Conservation (phyloP, 2,329 filamentous ascomycete genomes). For the Metarhizium album region DNA sequence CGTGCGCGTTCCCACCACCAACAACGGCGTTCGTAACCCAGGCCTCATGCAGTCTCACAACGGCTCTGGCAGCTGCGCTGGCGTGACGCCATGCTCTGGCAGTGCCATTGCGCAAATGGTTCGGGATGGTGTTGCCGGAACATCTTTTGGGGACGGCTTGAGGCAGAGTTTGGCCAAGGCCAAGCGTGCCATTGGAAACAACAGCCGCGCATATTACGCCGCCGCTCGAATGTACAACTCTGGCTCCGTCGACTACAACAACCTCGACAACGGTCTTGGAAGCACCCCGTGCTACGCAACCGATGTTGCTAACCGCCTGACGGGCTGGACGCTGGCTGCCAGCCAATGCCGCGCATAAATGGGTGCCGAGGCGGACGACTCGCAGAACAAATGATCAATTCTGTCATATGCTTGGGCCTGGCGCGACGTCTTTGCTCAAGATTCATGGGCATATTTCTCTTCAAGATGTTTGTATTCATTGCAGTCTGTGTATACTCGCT, state of each 20-base stretch:
- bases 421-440: neutral
- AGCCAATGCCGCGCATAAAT: neutral
- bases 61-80: constrained; percentile 25
- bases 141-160: constrained; percentile 29
- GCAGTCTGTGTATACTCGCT: neutral
- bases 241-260: constrained; percentile 24
- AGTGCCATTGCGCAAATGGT: constrained; percentile 19
- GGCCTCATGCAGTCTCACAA: constrained; percentile 30
- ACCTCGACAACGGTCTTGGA: constrained; percentile 28
- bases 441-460: neutral
- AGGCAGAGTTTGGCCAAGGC: constrained; percentile 22
- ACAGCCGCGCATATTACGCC: constrained; percentile 24
- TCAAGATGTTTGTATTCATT: no score
- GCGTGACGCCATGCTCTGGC: constrained; percentile 18
- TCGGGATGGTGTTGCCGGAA: constrained; percentile 31
- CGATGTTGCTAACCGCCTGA: constrained; percentile 30
- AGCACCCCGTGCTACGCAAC: constrained; percentile 37
- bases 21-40: constrained; percentile 31
- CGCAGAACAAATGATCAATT: neutral
- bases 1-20: constrained; percentile 28
- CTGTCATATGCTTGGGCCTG: neutral
- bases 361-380: neutral
- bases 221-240: constrained; percentile 39
- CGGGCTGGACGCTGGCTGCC: neutral
- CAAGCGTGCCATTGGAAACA: constrained; percentile 5